Evolutionary conservation across 2,329 filamentous ascomycete genomes (phyloP).

Genomic region (Periconia sp.): DNA sequence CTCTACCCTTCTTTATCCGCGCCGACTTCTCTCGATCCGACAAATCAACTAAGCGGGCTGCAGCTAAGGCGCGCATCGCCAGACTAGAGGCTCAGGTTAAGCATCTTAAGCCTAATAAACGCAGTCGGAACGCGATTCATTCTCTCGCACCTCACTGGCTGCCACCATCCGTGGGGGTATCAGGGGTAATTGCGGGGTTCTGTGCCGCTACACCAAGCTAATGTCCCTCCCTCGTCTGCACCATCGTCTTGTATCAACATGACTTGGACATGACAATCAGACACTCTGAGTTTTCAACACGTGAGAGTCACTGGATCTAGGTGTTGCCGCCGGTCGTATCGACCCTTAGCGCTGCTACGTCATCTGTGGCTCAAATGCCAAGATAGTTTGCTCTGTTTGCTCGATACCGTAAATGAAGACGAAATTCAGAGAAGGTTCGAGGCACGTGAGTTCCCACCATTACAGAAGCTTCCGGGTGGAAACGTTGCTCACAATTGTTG

Average conservation of each 20-base stretch:
- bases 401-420: too few relatives aligned
- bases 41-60: too few relatives aligned
- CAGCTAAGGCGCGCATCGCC: too few relatives aligned
- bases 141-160: background rate
- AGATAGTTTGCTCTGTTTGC: too few relatives aligned
- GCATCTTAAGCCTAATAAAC: too few relatives aligned
- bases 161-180: slow-evolving; percentile 13
- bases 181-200: slow-evolving; percentile 22
- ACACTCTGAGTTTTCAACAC: slow-evolving; percentile 2
- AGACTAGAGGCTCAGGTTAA: too few relatives aligned
- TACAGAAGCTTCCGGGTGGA: background rate
- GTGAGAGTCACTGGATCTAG: too few relatives aligned
- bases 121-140: slow-evolving; percentile 17
- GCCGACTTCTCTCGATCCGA: too few relatives aligned
- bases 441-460: background rate
- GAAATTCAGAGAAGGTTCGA: background rate
- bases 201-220: slow-evolving; percentile 20
- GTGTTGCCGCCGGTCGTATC: too few relatives aligned
- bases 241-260: slow-evolving; percentile 18
- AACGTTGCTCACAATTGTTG: background rate
- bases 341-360: too few relatives aligned
- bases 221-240: slow-evolving; percentile 12
- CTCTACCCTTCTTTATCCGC: too few relatives aligned
- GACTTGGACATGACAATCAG: slow-evolving; percentile 8
- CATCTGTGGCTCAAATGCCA: too few relatives aligned